Evolutionary conservation across 1,284 basidiomycete species (phyloP).

Genomic region (Leccinum huronense): DNA sequence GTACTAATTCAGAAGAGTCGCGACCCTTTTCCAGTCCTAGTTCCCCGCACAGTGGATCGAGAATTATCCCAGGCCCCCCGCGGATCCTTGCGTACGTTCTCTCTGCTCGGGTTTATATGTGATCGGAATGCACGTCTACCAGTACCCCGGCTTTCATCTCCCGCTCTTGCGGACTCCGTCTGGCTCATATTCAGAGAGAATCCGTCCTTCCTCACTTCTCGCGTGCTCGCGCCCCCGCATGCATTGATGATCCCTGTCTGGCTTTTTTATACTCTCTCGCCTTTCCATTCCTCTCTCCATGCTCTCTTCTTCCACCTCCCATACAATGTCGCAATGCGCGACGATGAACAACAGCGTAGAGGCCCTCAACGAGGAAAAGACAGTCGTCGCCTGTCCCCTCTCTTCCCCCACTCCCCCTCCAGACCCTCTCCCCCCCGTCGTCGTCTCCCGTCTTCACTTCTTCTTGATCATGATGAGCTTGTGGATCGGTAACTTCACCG

Average conservation of each 20-base stretch:
- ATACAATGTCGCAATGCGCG: constrained; percentile 33
- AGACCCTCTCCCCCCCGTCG: constrained; percentile 23
- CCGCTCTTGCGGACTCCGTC: constrained; percentile 15
- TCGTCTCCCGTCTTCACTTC: constrained; percentile 30
- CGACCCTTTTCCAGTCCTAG: constrained; percentile 13
- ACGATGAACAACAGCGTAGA: constrained; percentile 34
- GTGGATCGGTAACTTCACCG: constrained; percentile 38
- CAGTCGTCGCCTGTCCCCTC: constrained; percentile 11
- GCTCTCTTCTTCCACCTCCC: constrained; percentile 26
- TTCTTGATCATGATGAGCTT: constrained; percentile 37
- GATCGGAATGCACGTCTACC: constrained; percentile 20
- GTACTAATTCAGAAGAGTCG: constrained; percentile 13
- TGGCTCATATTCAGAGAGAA: constrained; percentile 13
- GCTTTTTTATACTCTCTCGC: constrained; percentile 28
- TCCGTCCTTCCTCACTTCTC: constrained; percentile 15
- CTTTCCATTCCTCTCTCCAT: constrained; percentile 4
- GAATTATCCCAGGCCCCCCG: constrained; percentile 32
- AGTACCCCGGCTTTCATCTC: constrained; percentile 16
- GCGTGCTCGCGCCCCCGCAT: constrained; percentile 11
- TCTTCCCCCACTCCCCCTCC: constrained; percentile 3
- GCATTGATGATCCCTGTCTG: constrained; percentile 18
- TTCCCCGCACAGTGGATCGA: constrained; percentile 33
- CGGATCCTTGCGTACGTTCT: constrained; percentile 32
- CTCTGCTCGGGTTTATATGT: constrained; percentile 25
- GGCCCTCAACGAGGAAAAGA: constrained; percentile 27